These are phyloP conservation scores for Termitomyces sp. DNA, from an alignment of 768 basidiomycete species.

Conservation along the genomic window DNA sequence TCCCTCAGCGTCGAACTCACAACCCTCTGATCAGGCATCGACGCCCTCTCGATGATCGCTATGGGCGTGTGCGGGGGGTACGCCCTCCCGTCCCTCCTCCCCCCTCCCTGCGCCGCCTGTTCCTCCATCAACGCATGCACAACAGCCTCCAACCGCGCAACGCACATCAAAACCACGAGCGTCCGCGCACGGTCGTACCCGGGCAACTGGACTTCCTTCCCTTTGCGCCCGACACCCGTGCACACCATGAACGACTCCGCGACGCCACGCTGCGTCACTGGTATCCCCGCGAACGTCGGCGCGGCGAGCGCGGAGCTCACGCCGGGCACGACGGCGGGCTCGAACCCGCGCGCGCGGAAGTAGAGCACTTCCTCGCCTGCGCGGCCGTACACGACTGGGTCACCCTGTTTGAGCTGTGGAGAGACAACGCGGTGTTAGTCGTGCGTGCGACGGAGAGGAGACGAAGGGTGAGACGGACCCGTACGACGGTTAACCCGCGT, in stretches of 20 bases:
- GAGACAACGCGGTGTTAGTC: no score
- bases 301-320: slow-evolving; percentile 87
- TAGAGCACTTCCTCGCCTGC: slow-evolving; percentile 93
- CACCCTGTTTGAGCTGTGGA: slow-evolving; percentile 90
- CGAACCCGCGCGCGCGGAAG: slow-evolving; percentile 83
- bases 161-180: slow-evolving; percentile 89
- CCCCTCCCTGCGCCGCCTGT: slow-evolving; percentile 8
- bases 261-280: slow-evolving; percentile 93
- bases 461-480: slow-evolving; percentile 44
- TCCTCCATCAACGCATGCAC: slow-evolving; percentile 48
- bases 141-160: slow-evolving; percentile 75
- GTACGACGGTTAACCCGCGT: slow-evolving; percentile 78
- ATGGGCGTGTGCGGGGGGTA: slow-evolving; percentile 82
- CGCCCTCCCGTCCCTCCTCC: slow-evolving; percentile 27
- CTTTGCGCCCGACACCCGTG: slow-evolving; percentile 88
- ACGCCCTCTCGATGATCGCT: slow-evolving; percentile 92
- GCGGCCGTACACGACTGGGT: slow-evolving; percentile 92
- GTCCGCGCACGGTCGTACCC: slow-evolving; percentile 82
- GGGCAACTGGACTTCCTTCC: slow-evolving; percentile 79
- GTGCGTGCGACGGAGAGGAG: no score
- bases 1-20: slow-evolving; percentile 71
- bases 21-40: slow-evolving; percentile 87
- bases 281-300: slow-evolving; percentile 85
- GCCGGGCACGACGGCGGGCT: slow-evolving; percentile 83
- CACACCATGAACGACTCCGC: slow-evolving; percentile 87